Conservation (phyloP, 2,329 filamentous ascomycete genomes). For the Xylariaceae sp. region DNA sequence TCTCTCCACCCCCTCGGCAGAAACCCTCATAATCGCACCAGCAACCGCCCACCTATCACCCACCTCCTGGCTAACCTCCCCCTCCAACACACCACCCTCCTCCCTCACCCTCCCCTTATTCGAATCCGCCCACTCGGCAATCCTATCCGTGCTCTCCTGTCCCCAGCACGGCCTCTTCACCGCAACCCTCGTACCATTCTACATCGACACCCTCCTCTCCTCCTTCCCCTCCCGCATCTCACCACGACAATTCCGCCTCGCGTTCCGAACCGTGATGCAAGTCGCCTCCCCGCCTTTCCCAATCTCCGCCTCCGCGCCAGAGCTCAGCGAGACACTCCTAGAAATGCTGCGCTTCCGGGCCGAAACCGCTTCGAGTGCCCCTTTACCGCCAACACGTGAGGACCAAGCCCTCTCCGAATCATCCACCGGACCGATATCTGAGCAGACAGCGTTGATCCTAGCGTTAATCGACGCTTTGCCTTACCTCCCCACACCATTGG, state of each 20-base stretch:
- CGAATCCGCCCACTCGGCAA: conserved; percentile 80
- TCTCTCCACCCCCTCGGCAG: conserved; percentile 62
- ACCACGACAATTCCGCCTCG: conserved; percentile 80
- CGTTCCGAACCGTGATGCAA: conserved; percentile 79
- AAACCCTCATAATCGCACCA: conserved; percentile 69
- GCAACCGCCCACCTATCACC: conserved; percentile 67
- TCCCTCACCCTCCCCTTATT: conserved; percentile 61
- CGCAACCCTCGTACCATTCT: conserved; percentile 70
- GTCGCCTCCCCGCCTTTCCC: conserved; percentile 77
- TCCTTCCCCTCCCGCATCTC: conserved; percentile 78
- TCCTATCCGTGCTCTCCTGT: conserved; percentile 75
- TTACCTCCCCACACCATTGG: conserved; percentile 61
- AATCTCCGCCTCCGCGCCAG: conserved; percentile 67
- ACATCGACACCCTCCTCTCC: conserved; percentile 74
- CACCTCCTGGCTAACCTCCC: conserved; percentile 23
- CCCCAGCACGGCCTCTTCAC: conserved; percentile 72
- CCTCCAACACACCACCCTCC: conserved; percentile 35
- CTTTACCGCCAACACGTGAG: conserved; percentile 29
- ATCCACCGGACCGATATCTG: conserved; percentile 48
- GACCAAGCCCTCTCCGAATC: neutral
- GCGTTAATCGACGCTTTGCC: conserved; percentile 77
- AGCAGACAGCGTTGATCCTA: conserved; percentile 72
- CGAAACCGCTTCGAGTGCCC: conserved; percentile 40
- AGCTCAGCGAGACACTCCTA: conserved; percentile 74
- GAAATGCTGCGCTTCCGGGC: conserved; percentile 72